Evolutionary conservation across 1,284 basidiomycete genomes (phyloP).

Genomic region (Golubevia sp.): DNA sequence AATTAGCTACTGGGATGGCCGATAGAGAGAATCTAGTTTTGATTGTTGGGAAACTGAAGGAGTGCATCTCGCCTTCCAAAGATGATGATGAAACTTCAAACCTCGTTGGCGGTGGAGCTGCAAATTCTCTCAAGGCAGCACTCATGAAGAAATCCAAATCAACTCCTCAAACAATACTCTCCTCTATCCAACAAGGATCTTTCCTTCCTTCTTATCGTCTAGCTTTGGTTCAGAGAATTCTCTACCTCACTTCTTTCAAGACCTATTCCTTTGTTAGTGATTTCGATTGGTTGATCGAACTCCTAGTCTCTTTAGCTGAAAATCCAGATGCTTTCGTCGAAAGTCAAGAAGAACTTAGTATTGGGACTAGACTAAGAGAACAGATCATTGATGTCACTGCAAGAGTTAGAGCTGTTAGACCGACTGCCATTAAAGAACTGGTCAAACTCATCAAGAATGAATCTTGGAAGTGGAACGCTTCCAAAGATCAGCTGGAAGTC

Average conservation of each 20-base stretch:
- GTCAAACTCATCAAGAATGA: conserved; percentile 18
- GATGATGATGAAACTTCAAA: too few relatives aligned
- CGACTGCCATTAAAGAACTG: conserved; percentile 24
- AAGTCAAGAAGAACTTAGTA: conserved; percentile 5
- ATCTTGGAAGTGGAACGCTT: conserved; percentile 4
- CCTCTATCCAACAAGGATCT: too few relatives aligned
- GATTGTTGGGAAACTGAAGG: too few relatives aligned
- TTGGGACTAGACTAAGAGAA: conserved; percentile 28
- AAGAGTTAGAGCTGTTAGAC: conserved; percentile 28
- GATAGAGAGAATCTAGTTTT: too few relatives aligned
- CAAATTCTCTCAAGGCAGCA: too few relatives aligned
- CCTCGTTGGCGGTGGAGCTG: too few relatives aligned
- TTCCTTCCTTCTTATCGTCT: conserved; percentile 28
- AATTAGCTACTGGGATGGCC: too few relatives aligned
- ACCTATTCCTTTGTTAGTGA: conserved; percentile 44
- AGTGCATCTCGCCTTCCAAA: too few relatives aligned
- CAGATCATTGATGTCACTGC: conserved; percentile 51
- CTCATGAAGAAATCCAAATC: neutral
- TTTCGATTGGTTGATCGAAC: conserved; percentile 44
- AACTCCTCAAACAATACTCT: neutral
- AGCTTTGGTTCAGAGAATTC: conserved; percentile 42
- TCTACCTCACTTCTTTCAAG: conserved; percentile 40
- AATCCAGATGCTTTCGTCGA: conserved; percentile 20
- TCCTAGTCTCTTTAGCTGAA: conserved; percentile 30
- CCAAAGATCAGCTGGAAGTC: conserved; percentile 19